Conservation (phyloP, 23 red algal species). For the Gracilaria vermiculophylla region DNA sequence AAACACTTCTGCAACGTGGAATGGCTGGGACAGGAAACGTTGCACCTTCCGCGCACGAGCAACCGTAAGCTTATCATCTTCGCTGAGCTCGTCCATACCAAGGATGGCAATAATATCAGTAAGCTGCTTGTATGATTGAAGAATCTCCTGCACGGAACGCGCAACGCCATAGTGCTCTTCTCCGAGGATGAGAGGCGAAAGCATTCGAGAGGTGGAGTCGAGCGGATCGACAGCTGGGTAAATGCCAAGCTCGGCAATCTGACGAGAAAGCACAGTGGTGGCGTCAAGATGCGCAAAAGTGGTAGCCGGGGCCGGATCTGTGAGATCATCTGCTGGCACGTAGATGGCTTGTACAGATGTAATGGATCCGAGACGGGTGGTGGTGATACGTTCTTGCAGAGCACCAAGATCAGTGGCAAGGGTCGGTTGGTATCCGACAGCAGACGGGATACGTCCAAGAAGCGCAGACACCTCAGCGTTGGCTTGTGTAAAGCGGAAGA, state of each 20-base stretch:
- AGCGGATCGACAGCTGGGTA: constrained; percentile 99
- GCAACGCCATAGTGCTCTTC: constrained; percentile 96
- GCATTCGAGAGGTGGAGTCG: constrained; percentile 98
- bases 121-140: constrained; percentile 99
- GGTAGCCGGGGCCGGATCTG: constrained; percentile 99
- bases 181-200: constrained; percentile 93
- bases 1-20: constrained; percentile 99
- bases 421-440: constrained; percentile 99
- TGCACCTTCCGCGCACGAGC: constrained; percentile 98
- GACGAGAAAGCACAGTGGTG: constrained; percentile 98
- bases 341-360: constrained; percentile 99
- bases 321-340: constrained; percentile 99
- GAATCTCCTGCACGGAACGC: constrained; percentile 90
- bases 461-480: constrained; percentile 99
- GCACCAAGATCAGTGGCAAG: constrained; percentile 97
- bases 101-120: constrained; percentile 99
- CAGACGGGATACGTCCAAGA: constrained; percentile 99
- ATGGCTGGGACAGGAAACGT: constrained; percentile 98
- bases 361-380: constrained; percentile 95
- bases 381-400: constrained; percentile 99
- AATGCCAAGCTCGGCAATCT: constrained; percentile 98
- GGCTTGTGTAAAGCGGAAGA: constrained; percentile 99
- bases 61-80: constrained; percentile 98
- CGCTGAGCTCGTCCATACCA: constrained; percentile 99
- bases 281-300: constrained; percentile 99